A percentile compares a stretch with the other conserved stretches of the same genome.
Evolutionary conservation across 148 eudicot species (phyloP).

Genomic region (Rhododendron henanense): DNA sequence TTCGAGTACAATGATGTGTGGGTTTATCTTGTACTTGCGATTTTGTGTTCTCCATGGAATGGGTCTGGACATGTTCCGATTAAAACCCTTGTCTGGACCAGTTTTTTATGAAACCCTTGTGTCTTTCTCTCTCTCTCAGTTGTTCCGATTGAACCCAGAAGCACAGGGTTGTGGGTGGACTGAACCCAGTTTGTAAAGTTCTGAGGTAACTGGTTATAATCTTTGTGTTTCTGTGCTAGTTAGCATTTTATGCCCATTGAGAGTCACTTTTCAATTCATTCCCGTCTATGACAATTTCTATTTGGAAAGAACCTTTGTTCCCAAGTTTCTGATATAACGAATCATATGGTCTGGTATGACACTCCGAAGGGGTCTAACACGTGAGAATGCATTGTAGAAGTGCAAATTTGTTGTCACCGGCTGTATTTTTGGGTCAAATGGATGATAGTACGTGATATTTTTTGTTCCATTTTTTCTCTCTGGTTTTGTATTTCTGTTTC

Average conservation of each 20-base stretch:
- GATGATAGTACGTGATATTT: not conserved
- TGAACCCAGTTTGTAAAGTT: no score
- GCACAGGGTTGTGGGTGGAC: no score
- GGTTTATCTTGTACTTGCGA: no score
- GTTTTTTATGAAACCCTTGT: no score
- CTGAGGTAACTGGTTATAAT: slow-evolving; percentile 46
- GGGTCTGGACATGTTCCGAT: no score
- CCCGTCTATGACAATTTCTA: not conserved
- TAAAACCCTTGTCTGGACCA: no score
- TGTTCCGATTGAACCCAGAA: no score
- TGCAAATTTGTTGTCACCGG: not conserved
- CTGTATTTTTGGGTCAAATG: not conserved
- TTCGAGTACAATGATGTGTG: no score
- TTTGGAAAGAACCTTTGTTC: not conserved
- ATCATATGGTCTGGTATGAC: not conserved
- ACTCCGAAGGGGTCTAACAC: not conserved
- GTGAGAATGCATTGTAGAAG: not conserved
- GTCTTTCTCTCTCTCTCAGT: no score
- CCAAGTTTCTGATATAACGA: not conserved
- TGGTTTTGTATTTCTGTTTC: no score
- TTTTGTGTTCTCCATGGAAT: no score
- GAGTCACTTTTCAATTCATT: not conserved
- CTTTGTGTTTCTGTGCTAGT: not conserved
- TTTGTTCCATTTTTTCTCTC: not conserved
- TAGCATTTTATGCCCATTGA: not conserved